phyloP scores from a whole-genome alignment of 495 filamentous ascomycete genomes.

The Daldinia vernicosa region DNA sequence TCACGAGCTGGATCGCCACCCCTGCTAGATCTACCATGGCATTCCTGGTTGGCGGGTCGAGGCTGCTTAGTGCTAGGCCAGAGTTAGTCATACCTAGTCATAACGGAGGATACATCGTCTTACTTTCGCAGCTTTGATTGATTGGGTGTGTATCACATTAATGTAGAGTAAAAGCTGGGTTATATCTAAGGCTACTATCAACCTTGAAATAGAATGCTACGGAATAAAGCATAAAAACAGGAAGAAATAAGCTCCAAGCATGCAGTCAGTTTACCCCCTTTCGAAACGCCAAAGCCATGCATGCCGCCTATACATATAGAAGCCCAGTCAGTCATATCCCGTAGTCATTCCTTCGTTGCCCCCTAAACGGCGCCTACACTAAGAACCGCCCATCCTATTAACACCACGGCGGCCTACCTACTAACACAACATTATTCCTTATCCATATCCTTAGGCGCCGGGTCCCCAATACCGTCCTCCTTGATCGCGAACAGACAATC shows the following conservation, averaged over 20 bases:
- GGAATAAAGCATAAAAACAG: background rate
- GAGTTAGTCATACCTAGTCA: background rate
- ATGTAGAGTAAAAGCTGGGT: background rate
- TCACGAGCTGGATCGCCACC: conserved; percentile 18
- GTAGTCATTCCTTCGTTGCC: conserved; percentile 16
- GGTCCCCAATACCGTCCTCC: conserved; percentile 96
- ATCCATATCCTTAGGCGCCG: conserved; percentile 93
- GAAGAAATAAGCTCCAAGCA: conserved; percentile 15
- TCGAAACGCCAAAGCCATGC: conserved; percentile 42
- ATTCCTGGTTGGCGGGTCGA: conserved; percentile 5
- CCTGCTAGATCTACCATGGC: conserved; percentile 16
- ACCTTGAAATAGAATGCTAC: background rate
- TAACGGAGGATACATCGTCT: too few species aligned
- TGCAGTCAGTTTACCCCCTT: conserved; percentile 4
- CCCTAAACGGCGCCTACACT: background rate
- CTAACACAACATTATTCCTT: conserved; percentile 58
- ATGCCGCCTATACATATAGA: conserved; percentile 22
- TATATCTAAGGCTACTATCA: background rate
- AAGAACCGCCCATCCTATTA: background rate
- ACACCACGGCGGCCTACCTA: background rate
- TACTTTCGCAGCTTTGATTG: background rate
- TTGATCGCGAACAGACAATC: conserved; percentile 97
- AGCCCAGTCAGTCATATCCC: conserved; percentile 26
- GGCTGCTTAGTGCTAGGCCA: background rate
- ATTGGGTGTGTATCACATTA: background rate